These are phyloP conservation scores for Hyaloscypha hepaticicola DNA, from an alignment of 495 filamentous ascomycete species.

Conservation along the genomic window DNA sequence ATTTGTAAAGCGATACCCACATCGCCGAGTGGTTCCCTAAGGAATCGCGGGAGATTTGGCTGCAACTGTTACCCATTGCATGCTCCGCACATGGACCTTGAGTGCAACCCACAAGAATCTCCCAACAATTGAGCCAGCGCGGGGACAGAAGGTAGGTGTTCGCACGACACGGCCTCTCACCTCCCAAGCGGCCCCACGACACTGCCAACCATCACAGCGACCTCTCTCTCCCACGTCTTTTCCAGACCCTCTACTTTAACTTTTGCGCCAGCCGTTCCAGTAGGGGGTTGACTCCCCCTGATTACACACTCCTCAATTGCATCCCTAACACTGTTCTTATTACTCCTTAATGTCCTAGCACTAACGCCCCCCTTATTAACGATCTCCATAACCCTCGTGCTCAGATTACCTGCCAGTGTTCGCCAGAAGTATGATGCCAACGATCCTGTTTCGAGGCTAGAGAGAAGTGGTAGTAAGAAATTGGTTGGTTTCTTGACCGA, in stretches of 20 bases:
- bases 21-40: too few relatives aligned
- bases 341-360: conserved; percentile 74
- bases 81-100: too few relatives aligned
- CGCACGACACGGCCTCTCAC: conserved; percentile 3
- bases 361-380: conserved; percentile 75
- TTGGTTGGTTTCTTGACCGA: conserved; percentile 43
- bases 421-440: conserved; percentile 92
- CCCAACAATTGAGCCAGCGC: too few relatives aligned
- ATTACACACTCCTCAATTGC: conserved; percentile 83
- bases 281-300: conserved; percentile 59
- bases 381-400: conserved; percentile 78
- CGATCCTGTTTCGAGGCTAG: conserved; percentile 81
- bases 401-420: conserved; percentile 74
- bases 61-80: too few relatives aligned
- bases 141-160: background rate
- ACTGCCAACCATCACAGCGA: conserved; percentile 90
- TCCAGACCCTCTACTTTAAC: conserved; percentile 44
- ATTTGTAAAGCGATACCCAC: too few relatives aligned
- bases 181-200: conserved; percentile 45
- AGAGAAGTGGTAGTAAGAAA: conserved; percentile 70
- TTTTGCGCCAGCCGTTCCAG: conserved; percentile 40
- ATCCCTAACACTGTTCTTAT: conserved; percentile 70
- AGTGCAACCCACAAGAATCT: too few relatives aligned
- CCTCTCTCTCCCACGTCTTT: conserved; percentile 80
- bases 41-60: too few relatives aligned